Base-by-base conservation (phyloP, 2,329 filamentous ascomycete genomes). In the Paecilomyces fulvus region DNA sequence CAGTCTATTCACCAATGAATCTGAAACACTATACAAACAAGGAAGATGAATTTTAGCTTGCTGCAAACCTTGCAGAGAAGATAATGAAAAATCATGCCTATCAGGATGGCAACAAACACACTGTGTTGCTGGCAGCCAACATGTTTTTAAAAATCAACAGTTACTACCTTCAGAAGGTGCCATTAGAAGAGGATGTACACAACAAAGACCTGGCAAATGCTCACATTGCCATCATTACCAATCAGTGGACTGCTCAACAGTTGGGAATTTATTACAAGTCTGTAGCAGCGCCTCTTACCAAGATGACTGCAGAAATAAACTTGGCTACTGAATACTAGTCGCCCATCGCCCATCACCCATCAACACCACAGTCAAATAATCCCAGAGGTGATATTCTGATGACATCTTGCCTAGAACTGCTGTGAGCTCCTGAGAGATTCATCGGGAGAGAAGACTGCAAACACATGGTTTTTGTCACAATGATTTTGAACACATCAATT, bases 31-130 rank as follows among this genome's bases (percentile, higher is more conserved):
- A 67, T 54, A 54, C 37, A 21, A 54, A 56, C 11, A 46, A 67
- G 55, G 49, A 63, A 37, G 59, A 67, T 56, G 51, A 66, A 5
- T 68, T 69, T 56, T 57, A 61, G 43, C 62, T 70, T 53, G 66
- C 66, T 52, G 65, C 61, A 51, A 63, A 59, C 37, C 62, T 68
- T 28, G 56, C 65, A 1, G 61, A 65, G 50, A 67, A 67, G 52
- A 66, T 68, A 30, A 67, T 68, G 57, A 65, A 68, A 57, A 70
- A 67, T 51, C 66, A 70, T 57, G 63, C 66, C 43, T 70, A 61
- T 56, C 55, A 59, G 52, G 66, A 69, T 56, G 65, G 66, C 30
- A 70, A 70, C 53, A 70, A 71, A 58, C 61, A 65, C 20, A 67
- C 64, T 43, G 66, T 64, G 4, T 60, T 70, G 31, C 43, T 69